Evolutionary conservation across 2,329 filamentous ascomycete genomes (phyloP), one percentile per base, ranked within the genome.

Genomic region (Curvularia lunata): DNA sequence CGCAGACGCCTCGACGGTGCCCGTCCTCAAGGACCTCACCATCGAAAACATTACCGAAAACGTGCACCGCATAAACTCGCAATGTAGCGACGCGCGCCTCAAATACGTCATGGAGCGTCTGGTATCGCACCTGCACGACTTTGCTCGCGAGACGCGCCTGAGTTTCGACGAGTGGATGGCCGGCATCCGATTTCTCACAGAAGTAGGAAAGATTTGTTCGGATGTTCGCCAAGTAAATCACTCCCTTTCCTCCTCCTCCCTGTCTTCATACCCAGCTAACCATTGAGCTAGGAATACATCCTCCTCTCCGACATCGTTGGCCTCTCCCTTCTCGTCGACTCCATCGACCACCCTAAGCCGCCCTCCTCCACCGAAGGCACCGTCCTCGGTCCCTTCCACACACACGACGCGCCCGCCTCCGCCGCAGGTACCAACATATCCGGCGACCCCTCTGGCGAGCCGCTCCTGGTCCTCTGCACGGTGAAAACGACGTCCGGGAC

Each of bases 41-140:
- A 88, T 89, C 64, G 88, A 91, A 71, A 92, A 92, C 76, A 92
- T 92, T 76, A 92, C 90, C 53, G 85, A 89, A 49, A 92, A 92
- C 70, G 87, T 89, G 30, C 83, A 89, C 70, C 81, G 83, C 45
- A 91, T 92, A 76, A 94, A 94, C 78, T 89, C 88, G 9, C 85
- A 88, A 79, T 85, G 86, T 67, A 73, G 81, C 9, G 82, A 92
- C 68, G 79, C 83, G 21, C 84, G 91, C 19, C 79, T 91, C 60
- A 88, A 85, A 61, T 93, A 91, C 73, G 75, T 95, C 45, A 84
- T 94, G 72, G 85, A 90, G 67, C 83, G 89, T 18, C 83, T 93
- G 13, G 89, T 93, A 47, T 85, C 86, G 12, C 91, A 95, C 76
- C 80, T 94, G 1, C 91, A 95, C 77, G 90, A 93, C 78, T 94